Evolutionary conservation across 2,329 filamentous ascomycete species (phyloP).

Genomic region (Sporothrix humicola): DNA sequence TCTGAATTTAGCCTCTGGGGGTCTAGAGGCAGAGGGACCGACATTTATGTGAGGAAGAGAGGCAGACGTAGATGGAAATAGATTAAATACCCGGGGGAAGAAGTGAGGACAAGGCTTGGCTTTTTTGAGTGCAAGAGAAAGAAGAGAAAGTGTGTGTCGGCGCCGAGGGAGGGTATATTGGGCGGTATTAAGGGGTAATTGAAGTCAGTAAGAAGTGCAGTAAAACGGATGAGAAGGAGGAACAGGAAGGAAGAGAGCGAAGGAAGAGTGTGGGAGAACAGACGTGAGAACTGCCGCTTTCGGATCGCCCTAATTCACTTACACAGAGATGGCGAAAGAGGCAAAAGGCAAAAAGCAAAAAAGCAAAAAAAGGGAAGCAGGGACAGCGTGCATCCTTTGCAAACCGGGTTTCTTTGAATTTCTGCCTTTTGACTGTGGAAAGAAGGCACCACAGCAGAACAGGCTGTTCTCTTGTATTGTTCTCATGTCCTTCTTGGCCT

Average conservation of each 20-base stretch:
- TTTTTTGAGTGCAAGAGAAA: too few species aligned
- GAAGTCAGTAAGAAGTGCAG: neutral
- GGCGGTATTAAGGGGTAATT: constrained; percentile 13
- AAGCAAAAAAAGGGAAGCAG: neutral
- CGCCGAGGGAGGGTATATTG: constrained; percentile 8
- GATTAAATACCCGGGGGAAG: constrained; percentile 9
- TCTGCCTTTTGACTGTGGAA: neutral
- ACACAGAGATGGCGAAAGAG: constrained; percentile 15
- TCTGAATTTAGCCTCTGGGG: constrained; percentile 5
- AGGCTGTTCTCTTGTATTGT: neutral
- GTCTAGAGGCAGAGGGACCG: neutral
- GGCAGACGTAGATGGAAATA: neutral
- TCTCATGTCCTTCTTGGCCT: neutral
- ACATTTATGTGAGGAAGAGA: too few species aligned
- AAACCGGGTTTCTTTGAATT: constrained; percentile 13
- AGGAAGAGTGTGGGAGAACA: neutral
- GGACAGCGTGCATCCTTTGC: neutral
- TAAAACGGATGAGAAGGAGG: neutral
- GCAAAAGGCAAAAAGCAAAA: too few species aligned
- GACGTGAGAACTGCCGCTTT: constrained; percentile 22
- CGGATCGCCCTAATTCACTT: constrained; percentile 11
- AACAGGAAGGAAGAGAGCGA: neutral
- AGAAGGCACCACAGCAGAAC: constrained; percentile 18
- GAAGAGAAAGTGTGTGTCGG: neutral
- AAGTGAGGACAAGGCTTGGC: constrained; percentile 8